Evolutionary conservation across 768 basidiomycete species (phyloP).

Genomic region (Psilocybe cyanescens): DNA sequence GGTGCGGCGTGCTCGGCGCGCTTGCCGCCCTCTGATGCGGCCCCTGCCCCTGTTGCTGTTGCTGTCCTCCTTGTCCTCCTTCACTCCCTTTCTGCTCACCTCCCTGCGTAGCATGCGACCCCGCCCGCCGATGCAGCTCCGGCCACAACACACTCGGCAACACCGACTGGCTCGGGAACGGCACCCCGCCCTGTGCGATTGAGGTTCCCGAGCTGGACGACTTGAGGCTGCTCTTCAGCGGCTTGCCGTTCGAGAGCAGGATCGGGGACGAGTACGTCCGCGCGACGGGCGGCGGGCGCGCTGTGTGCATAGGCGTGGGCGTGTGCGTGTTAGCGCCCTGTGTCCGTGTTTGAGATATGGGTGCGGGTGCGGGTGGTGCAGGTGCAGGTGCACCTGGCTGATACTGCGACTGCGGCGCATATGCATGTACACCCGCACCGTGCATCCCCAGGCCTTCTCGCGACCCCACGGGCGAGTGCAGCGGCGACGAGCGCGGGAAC

Average conservation of each 20-base stretch:
- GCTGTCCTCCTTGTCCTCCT: not conserved
- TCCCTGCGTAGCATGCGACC: not conserved
- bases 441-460: too few relatives aligned
- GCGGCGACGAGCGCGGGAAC: constrained; percentile 35
- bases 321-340: constrained; percentile 10
- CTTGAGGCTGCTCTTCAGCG: constrained; percentile 88
- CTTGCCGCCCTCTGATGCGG: constrained; percentile 16
- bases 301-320: constrained; percentile 12
- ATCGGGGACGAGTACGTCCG: constrained; percentile 45
- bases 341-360: too few relatives aligned
- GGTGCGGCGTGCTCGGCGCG: constrained; percentile 6
- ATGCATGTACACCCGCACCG: too few relatives aligned
- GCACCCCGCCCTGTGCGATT: constrained; percentile 31
- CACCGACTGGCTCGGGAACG: constrained; percentile 34
- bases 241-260: constrained; percentile 71
- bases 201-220: constrained; percentile 49
- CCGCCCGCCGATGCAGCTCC: constrained; percentile 15
- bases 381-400: not conserved
- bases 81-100: not conserved
- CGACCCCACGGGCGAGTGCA: constrained; percentile 23
- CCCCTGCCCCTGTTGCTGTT: not conserved
- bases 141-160: constrained; percentile 33
- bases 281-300: constrained; percentile 36
- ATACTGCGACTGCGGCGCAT: not conserved
- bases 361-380: too few relatives aligned